Evolutionary conservation across 192 early-diverging fungal species (phyloP).

Genomic region (Chytriomyces confervae): DNA sequence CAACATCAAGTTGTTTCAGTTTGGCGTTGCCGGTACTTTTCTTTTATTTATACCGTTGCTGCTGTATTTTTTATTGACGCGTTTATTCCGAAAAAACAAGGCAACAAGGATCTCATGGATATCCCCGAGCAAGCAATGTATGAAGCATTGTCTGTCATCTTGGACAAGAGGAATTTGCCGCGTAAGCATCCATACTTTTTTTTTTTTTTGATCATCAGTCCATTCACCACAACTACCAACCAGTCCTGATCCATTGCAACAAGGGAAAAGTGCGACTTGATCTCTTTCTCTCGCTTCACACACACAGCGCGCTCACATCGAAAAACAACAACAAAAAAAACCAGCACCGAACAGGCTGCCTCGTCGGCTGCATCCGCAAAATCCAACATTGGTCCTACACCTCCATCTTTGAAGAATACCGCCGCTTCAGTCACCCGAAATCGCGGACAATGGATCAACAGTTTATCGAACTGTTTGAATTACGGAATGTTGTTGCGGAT

Average conservation of each 20-base stretch:
- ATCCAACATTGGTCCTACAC: slow-evolving; percentile 93
- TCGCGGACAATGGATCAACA: slow-evolving; percentile 63
- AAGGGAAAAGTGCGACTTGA: slow-evolving; percentile 84
- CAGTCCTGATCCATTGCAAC: slow-evolving; percentile 95
- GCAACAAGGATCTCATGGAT: slow-evolving; percentile 57
- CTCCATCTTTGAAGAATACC: slow-evolving; percentile 97
- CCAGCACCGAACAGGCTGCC: slow-evolving; percentile 93
- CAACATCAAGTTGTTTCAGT: slow-evolving; percentile 86
- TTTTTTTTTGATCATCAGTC: neutral
- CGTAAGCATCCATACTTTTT: slow-evolving; percentile 33
- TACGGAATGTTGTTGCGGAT: slow-evolving; percentile 48
- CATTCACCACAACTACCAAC: neutral
- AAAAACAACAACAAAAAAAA: neutral
- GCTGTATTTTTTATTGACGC: neutral
- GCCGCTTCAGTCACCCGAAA: slow-evolving; percentile 74
- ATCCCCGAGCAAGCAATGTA: slow-evolving; percentile 60
- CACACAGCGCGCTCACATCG: neutral
- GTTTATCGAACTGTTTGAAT: slow-evolving; percentile 67
- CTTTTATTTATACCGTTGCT: slow-evolving; percentile 34
- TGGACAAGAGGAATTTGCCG: slow-evolving; percentile 57
- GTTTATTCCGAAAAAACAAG: slow-evolving; percentile 1
- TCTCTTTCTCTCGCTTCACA: neutral
- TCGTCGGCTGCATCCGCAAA: slow-evolving; percentile 95
- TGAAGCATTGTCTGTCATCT: slow-evolving; percentile 54
- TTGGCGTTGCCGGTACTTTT: slow-evolving; percentile 97